A percentile compares a stretch with the other conserved stretches of the same genome.
Evolutionary conservation across 1,284 basidiomycete species (phyloP).

Genomic region (Rhizoctonia solani): DNA sequence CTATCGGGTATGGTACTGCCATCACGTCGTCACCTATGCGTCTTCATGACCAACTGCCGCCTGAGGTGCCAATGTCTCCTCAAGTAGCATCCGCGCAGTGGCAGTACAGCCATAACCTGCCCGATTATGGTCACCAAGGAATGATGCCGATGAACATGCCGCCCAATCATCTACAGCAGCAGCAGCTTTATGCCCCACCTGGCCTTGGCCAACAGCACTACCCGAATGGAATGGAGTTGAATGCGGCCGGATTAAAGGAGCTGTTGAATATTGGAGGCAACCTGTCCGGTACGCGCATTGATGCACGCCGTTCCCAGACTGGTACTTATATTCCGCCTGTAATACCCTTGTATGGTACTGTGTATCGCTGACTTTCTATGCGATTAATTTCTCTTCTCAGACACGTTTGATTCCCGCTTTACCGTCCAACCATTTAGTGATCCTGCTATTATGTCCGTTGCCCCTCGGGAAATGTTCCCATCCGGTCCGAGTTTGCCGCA

Average conservation of each 20-base stretch:
- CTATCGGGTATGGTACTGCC: constrained; percentile 51
- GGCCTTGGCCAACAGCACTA: constrained; percentile 22
- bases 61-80: constrained; percentile 34
- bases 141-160: constrained; percentile 21
- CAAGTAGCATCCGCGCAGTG: constrained; percentile 27
- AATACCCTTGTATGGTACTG: constrained; percentile 51
- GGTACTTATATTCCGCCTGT: constrained; percentile 36
- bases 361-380: constrained; percentile 58
- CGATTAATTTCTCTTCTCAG: constrained; percentile 46
- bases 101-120: constrained; percentile 25
- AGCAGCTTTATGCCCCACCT: constrained; percentile 30
- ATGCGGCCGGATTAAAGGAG: constrained; percentile 37
- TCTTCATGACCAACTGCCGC: constrained; percentile 28
- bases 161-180: constrained; percentile 25
- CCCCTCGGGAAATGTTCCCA: constrained; percentile 41
- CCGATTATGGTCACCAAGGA: constrained; percentile 32
- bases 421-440: constrained; percentile 61
- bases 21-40: constrained; percentile 36
- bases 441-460: constrained; percentile 76
- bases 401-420: constrained; percentile 47
- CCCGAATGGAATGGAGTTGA: constrained; percentile 24
- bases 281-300: constrained; percentile 20
- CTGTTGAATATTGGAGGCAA: constrained; percentile 37
- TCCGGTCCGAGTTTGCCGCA: constrained; percentile 45
- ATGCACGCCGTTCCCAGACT: constrained; percentile 32